These are phyloP conservation scores for Fusarium sp. DNA, from an alignment of 2,329 filamentous ascomycete genomes.

Conservation along the genomic window DNA sequence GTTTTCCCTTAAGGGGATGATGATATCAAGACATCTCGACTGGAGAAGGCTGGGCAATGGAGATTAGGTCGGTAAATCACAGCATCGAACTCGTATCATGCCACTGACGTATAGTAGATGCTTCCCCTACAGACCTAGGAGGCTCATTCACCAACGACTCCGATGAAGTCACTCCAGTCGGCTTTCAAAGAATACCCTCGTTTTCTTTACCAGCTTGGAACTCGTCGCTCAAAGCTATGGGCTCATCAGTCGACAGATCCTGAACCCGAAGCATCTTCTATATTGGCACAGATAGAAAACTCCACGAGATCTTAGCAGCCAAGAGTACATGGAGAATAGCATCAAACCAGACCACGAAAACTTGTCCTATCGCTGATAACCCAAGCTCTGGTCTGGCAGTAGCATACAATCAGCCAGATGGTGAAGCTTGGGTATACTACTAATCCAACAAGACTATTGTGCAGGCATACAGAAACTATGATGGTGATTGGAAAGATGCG, in stretches of 20 bases:
- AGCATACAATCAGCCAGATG: conserved; percentile 7
- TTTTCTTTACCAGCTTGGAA: conserved; percentile 5
- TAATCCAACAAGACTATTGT: conserved; percentile 18
- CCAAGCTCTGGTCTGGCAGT: conserved; percentile 3
- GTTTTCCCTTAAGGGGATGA: background rate
- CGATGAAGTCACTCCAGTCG: background rate
- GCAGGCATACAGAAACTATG: conserved; percentile 3
- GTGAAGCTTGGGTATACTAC: conserved; percentile 10
- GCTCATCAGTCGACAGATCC: conserved; percentile 2
- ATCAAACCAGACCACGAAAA: background rate
- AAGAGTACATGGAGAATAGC: conserved; percentile 1
- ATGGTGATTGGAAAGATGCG: background rate
- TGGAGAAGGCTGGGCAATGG: background rate
- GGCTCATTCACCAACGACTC: conserved; percentile 12
- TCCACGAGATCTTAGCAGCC: background rate
- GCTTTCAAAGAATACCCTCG: background rate
- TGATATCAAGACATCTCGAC: conserved; percentile 4
- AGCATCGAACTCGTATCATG: rapidly evolving
- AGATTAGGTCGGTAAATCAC: background rate
- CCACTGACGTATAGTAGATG: background rate
- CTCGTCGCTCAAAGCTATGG: background rate
- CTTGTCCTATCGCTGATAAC: conserved; percentile 1
- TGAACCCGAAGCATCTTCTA: conserved; percentile 3
- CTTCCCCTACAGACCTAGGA: background rate
- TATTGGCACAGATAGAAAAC: background rate